A percentile compares a stretch with the other conserved stretches of the same genome.
Conservation (phyloP, 2,329 filamentous ascomycete genomes). For the Sclerotinia sclerotiorum region DNA sequence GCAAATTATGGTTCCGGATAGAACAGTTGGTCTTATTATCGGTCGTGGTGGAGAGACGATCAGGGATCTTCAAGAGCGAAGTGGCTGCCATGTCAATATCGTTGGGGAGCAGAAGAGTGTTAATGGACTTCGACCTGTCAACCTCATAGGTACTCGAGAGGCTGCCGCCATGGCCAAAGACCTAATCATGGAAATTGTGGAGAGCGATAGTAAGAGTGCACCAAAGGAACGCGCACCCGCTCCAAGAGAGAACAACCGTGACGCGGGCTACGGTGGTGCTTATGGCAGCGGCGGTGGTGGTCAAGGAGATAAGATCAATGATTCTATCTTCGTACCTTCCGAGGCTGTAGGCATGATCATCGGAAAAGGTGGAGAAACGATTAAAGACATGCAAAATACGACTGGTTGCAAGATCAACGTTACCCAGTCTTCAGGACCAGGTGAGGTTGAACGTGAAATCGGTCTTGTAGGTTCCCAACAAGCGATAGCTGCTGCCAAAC, state of each 20-base stretch:
- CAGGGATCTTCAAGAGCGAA: slow-evolving; percentile 84
- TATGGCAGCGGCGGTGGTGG: slow-evolving; percentile 44
- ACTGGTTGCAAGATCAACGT: slow-evolving; percentile 96
- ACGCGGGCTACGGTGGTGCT: slow-evolving; percentile 45
- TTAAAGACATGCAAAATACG: slow-evolving; percentile 85
- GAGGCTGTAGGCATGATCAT: slow-evolving; percentile 97
- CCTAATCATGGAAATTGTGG: slow-evolving; percentile 89
- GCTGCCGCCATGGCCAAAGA: slow-evolving; percentile 79
- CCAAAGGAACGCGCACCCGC: slow-evolving; percentile 40
- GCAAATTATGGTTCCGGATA: slow-evolving; percentile 93
- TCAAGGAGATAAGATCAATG: slow-evolving; percentile 69
- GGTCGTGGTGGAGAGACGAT: slow-evolving; percentile 93
- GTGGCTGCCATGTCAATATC: slow-evolving; percentile 94
- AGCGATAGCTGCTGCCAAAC: slow-evolving; percentile 77
- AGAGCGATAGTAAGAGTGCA: slow-evolving; percentile 71
- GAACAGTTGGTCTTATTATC: slow-evolving; percentile 89
- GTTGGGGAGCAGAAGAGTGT: slow-evolving; percentile 91
- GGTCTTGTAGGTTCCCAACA: slow-evolving; percentile 76
- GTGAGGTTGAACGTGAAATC: slow-evolving; percentile 81
- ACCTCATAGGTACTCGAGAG: slow-evolving; percentile 77
- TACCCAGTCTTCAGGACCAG: slow-evolving; percentile 72
- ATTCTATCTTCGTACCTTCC: slow-evolving; percentile 81
- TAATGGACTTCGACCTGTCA: slow-evolving; percentile 85
- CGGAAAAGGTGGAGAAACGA: slow-evolving; percentile 89
- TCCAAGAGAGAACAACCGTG: slow-evolving; percentile 49